These are phyloP conservation scores for Macrolepiota albuminosa DNA, from an alignment of 768 basidiomycete species.

Conservation along the genomic window DNA sequence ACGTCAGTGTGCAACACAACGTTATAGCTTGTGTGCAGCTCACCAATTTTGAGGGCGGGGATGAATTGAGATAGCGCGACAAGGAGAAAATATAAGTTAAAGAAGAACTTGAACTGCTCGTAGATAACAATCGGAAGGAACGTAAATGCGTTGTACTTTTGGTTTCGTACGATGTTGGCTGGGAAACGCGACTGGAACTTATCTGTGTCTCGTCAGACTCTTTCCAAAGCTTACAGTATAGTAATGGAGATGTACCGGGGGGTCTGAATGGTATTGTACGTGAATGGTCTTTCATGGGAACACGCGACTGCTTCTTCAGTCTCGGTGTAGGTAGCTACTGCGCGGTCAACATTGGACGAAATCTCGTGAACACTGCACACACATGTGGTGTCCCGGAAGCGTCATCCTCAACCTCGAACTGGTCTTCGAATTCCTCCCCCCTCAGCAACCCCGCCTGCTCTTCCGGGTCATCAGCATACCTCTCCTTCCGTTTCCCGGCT, in stretches of 20 bases:
- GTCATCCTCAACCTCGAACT: slow-evolving; percentile 31
- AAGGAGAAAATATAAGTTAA: slow-evolving; percentile 96
- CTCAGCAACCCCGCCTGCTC: slow-evolving; percentile 53
- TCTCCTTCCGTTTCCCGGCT: slow-evolving; percentile 44
- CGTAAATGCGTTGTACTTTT: slow-evolving; percentile 96
- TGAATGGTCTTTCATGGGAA: slow-evolving; percentile 56
- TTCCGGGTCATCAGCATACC: slow-evolving; percentile 60
- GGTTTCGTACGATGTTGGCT: slow-evolving; percentile 91
- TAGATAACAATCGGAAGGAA: slow-evolving; percentile 97
- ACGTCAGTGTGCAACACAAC: background rate
- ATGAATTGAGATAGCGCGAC: slow-evolving; percentile 96
- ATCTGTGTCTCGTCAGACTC: slow-evolving; percentile 33
- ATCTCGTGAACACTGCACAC: background rate
- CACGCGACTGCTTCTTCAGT: slow-evolving; percentile 17
- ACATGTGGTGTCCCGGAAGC: slow-evolving; percentile 8
- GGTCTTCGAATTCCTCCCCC: slow-evolving; percentile 32
- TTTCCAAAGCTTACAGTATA: background rate
- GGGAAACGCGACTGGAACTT: slow-evolving; percentile 71
- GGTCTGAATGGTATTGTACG: slow-evolving; percentile 76
- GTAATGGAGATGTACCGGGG: slow-evolving; percentile 40
- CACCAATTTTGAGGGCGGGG: slow-evolving; percentile 93
- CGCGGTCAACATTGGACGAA: slow-evolving; percentile 12
- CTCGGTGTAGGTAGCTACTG: slow-evolving; percentile 14
- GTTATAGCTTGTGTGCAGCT: slow-evolving; percentile 16
- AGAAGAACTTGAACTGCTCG: slow-evolving; percentile 99